Conservation (phyloP, 805 yeast species). For the Kuraishia cidri region DNA sequence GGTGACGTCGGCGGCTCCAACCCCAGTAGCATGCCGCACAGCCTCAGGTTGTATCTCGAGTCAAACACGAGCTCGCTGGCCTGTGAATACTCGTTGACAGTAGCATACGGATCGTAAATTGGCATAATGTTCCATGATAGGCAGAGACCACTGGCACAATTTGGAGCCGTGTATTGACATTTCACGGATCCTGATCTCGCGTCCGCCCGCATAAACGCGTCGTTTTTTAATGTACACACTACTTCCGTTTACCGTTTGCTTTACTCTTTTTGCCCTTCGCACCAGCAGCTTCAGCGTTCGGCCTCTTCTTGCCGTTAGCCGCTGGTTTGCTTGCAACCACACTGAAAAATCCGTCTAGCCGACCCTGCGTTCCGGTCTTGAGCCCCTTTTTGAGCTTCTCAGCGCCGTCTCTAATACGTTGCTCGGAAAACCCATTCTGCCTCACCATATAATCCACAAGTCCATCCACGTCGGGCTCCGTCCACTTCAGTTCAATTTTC, state of each 20-base stretch:
- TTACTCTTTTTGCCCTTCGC: slow-evolving; percentile 22
- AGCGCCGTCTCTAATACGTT: slow-evolving; percentile 81
- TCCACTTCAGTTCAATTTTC: slow-evolving; percentile 73
- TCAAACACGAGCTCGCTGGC: no score
- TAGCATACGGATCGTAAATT: no score
- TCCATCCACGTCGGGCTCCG: slow-evolving; percentile 80
- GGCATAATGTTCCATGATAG: no score
- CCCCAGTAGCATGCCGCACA: no score
- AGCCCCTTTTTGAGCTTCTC: slow-evolving; percentile 77
- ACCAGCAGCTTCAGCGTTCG: slow-evolving; percentile 22
- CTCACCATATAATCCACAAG: slow-evolving; percentile 74
- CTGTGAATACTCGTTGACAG: no score
- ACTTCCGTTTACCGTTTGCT: slow-evolving; percentile 13
- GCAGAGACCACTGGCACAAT: no score
- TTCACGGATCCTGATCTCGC: no score
- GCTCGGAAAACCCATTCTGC: slow-evolving; percentile 90
- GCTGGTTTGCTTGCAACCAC: slow-evolving; percentile 38
- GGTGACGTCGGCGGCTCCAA: background rate
- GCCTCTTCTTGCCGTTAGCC: slow-evolving; percentile 32
- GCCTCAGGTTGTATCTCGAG: no score
- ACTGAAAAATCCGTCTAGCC: slow-evolving; percentile 87
- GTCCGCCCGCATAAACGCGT: no score
- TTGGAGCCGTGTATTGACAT: no score
- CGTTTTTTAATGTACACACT: slow-evolving; percentile 8
- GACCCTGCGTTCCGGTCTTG: slow-evolving; percentile 81